Evolutionary conservation across 2,329 filamentous ascomycete species (phyloP), one percentile per base, ranked within the genome.

Genomic region (Leptodontidium sp.): DNA sequence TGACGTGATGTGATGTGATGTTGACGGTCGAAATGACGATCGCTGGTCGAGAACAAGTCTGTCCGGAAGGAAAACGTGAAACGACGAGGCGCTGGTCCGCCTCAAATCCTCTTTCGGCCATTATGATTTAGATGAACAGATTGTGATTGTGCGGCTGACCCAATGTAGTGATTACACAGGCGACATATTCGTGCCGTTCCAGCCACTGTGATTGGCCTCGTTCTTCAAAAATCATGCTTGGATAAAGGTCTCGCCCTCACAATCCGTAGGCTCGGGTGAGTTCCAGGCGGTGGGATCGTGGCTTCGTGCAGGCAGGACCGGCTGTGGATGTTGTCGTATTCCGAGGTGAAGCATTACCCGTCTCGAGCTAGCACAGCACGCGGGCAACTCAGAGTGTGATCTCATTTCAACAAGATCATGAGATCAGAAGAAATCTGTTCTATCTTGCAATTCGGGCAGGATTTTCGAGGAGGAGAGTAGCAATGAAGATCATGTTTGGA

Each of bases 371-470:
- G n/a, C n/a, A 26, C 21, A 43, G n/a, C n/a, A 26, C 21, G n/a
- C 43, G 12, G 32, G 32, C 8, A 55, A 35, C 14, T 58, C 55
- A 38, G 35, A 29, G 35, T 61, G 14, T 62, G 43, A 49, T 62
- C 9, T 38, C 43, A 50, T 21, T 47, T 47, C 14, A 62, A 62
- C 24, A 50, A 50, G 59, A 47, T 49, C 59, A 62, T 62, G 59
- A 21, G 21, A 21, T 21, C 21, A 21, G 21, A 21, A 21, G 21
- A 21, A 21, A 62, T 50, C 59, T 5, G 9, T 26, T 45, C 24
- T 17, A 21, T 58, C 24, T 15, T 50, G 47, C n/a, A 26, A 45
- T 9, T 59, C 57, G 35, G 35, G 12, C 12, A 29, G 14, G 21
- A 29, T 11, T 53, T 53, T 26, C 12, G 50, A 26, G 12, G n/a